Evolutionary conservation across 2,329 filamentous ascomycete species (phyloP).

Genomic region (Blastomyces percursus): DNA sequence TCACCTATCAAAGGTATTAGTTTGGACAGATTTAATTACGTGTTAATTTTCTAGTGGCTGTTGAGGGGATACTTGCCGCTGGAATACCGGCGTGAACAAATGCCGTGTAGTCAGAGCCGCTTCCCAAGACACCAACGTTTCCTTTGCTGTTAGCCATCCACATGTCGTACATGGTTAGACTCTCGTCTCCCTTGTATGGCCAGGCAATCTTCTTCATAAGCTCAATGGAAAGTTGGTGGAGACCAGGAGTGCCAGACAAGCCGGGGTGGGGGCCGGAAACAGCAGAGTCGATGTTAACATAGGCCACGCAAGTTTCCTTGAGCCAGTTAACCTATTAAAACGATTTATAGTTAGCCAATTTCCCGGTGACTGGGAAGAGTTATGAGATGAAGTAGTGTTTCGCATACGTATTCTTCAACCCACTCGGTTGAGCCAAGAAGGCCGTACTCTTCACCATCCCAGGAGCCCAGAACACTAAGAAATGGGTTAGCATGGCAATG

Average conservation of each 20-base stretch:
- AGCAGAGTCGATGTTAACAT: constrained; percentile 44
- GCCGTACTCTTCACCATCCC: constrained; percentile 30
- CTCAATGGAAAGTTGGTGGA: constrained; percentile 27
- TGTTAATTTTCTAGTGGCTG: no score
- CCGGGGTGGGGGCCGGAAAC: constrained; percentile 35
- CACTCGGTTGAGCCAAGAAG: constrained; percentile 37
- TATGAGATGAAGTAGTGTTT: neutral
- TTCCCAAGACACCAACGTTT: constrained; percentile 35
- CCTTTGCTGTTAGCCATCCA: constrained; percentile 29
- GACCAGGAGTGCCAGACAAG: constrained; percentile 31
- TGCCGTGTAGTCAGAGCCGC: constrained; percentile 38
- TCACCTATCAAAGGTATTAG: constrained; percentile 19
- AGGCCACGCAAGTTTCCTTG: constrained; percentile 34
- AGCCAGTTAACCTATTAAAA: constrained; percentile 33
- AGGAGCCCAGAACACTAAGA: constrained; percentile 22
- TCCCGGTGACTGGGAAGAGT: neutral
- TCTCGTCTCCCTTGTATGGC: constrained; percentile 27
- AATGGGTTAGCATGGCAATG: constrained; percentile 2
- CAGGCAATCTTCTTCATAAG: constrained; percentile 35
- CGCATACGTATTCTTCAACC: constrained; percentile 37
- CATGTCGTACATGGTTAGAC: constrained; percentile 37
- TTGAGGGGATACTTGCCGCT: constrained; percentile 11
- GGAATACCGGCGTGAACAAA: constrained; percentile 38
- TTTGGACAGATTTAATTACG: neutral
- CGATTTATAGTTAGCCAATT: constrained; percentile 4